Percentiles rank a stretch among this genome's conserved stretches.
These are phyloP conservation scores for Candida silvatica DNA, from an alignment of 805 yeast species.

Conservation along the genomic window DNA sequence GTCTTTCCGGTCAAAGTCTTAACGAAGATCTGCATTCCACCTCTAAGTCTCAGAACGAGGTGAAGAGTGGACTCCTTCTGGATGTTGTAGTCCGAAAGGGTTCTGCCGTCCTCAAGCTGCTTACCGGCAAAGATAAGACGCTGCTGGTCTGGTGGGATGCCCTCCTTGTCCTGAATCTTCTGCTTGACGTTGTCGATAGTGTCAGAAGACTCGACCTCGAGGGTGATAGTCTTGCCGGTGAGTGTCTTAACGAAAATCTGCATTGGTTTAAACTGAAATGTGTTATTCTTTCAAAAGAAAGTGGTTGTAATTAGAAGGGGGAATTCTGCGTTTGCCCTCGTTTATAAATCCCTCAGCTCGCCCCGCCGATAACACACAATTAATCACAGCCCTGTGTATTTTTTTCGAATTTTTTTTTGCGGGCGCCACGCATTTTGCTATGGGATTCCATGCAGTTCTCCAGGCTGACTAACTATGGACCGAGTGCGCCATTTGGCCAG, in stretches of 20 bases:
- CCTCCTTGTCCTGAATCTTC: slow-evolving; percentile 35
- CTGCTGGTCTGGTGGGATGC: slow-evolving; percentile 38
- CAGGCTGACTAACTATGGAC: no score
- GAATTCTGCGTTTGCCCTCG: no score
- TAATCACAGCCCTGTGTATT: no score
- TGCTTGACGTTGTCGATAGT: slow-evolving; percentile 85
- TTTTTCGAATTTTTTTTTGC: no score
- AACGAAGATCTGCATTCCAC: slow-evolving; percentile 64
- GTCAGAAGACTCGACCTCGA: slow-evolving; percentile 60
- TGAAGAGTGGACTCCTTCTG: slow-evolving; percentile 53
- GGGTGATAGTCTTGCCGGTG: slow-evolving; percentile 24
- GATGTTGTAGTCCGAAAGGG: slow-evolving; percentile 75
- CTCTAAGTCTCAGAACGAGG: slow-evolving; percentile 80
- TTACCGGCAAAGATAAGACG: slow-evolving; percentile 39
- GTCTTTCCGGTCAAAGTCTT: slow-evolving; percentile 58
- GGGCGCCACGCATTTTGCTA: no score
- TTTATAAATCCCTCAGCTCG: no score
- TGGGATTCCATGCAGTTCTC: no score
- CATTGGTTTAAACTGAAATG: no score
- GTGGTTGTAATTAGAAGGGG: no score
- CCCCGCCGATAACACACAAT: no score
- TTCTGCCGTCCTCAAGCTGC: slow-evolving; percentile 66
- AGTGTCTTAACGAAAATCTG: slow-evolving; percentile 48
- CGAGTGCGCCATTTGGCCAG: no score
- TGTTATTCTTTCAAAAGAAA: no score